Percentiles rank a stretch among this genome's conserved stretches.
Evolutionary conservation across 371 early-diverging fungal genomes (phyloP).

Genomic region (Mortierella sp.): DNA sequence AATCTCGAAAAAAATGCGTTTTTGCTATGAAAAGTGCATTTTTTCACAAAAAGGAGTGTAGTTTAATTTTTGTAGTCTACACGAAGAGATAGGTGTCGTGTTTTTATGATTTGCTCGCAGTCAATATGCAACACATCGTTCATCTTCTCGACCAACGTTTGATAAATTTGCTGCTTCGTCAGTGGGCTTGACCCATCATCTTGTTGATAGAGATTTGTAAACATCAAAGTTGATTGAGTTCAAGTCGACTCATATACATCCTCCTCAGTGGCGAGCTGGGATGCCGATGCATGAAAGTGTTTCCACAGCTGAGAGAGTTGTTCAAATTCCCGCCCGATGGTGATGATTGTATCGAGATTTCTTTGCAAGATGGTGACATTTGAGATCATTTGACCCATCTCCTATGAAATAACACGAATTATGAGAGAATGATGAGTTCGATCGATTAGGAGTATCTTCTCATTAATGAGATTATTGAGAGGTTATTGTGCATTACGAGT

Average conservation of each 20-base stretch:
- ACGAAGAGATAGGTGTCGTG: too few relatives aligned
- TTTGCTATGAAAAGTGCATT: too few relatives aligned
- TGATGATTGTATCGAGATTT: conserved; percentile 67
- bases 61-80: too few relatives aligned
- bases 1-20: too few relatives aligned
- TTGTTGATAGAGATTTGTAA: too few relatives aligned
- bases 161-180: too few relatives aligned
- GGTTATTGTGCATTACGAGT: conserved; percentile 11
- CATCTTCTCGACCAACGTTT: too few relatives aligned
- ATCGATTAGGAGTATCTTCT: not conserved
- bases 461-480: not conserved
- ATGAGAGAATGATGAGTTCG: not conserved
- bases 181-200: too few relatives aligned
- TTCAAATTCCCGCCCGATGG: conserved; percentile 67
- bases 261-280: conserved; percentile 22
- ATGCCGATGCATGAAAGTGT: conserved; percentile 56
- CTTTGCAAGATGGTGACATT: conserved; percentile 65
- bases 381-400: conserved; percentile 60
- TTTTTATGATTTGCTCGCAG: too few relatives aligned
- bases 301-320: conserved; percentile 65
- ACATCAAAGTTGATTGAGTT: too few relatives aligned
- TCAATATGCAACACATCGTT: too few relatives aligned
- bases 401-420: conserved; percentile 21
- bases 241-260: conserved; percentile 6
- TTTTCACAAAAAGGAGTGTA: too few relatives aligned